Conservation (phyloP, 768 basidiomycete species). For the Xerocomus brunneocitrinus region DNA sequence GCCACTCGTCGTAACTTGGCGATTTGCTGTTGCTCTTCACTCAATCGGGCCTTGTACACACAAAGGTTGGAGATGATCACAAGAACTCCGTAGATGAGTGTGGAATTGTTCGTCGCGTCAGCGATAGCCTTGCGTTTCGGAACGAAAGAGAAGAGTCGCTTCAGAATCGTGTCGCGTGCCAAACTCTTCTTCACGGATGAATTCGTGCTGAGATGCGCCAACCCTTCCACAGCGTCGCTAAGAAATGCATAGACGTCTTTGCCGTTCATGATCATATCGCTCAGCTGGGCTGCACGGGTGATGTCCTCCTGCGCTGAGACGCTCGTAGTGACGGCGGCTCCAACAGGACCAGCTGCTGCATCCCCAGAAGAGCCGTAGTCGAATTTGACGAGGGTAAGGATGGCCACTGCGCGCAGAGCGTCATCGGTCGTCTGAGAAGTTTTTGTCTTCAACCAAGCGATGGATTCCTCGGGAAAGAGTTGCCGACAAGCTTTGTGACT, state of each 20-base stretch:
- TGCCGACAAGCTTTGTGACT: slow-evolving; percentile 70
- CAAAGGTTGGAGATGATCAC: slow-evolving; percentile 74
- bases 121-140: slow-evolving; percentile 42
- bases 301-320: slow-evolving; percentile 31
- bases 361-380: slow-evolving; percentile 53
- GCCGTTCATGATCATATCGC: slow-evolving; percentile 44
- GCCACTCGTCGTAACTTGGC: slow-evolving; percentile 78
- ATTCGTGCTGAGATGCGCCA: slow-evolving; percentile 76
- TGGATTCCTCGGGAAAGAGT: slow-evolving; percentile 50
- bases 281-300: slow-evolving; percentile 52
- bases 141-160: slow-evolving; percentile 51
- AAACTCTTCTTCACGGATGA: slow-evolving; percentile 60
- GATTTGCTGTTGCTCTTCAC: slow-evolving; percentile 79
- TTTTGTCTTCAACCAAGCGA: slow-evolving; percentile 64
- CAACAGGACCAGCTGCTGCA: slow-evolving; percentile 19
- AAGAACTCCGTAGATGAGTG: slow-evolving; percentile 73
- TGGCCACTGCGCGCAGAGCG: slow-evolving; percentile 54
- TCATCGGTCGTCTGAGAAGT: slow-evolving; percentile 44
- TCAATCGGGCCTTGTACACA: slow-evolving; percentile 62
- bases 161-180: slow-evolving; percentile 54
- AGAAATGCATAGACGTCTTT: slow-evolving; percentile 39
- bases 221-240: slow-evolving; percentile 71
- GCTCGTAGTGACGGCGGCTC: slow-evolving; percentile 9
- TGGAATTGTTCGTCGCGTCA: slow-evolving; percentile 36
- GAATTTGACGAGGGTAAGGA: slow-evolving; percentile 76